Base-by-base conservation (phyloP, 2,329 filamentous ascomycete species). In the Sporothrix euskadiensis region DNA sequence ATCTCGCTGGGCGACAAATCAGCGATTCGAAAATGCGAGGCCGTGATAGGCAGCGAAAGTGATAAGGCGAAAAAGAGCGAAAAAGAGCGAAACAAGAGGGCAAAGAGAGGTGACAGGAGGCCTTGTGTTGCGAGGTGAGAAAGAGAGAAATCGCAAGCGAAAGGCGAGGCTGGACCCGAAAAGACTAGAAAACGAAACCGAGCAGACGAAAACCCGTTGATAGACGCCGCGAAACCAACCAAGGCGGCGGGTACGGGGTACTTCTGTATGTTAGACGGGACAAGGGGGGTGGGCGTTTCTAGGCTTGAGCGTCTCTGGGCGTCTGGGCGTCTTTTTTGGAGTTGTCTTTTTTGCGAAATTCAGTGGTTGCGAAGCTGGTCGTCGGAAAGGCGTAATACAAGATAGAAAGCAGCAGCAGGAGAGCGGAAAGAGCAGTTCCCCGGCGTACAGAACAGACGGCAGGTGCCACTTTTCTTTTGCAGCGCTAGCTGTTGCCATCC, bases 171-270 rank as follows among this genome's bases (percentile, higher is more conserved):
- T 5, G 61, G 61, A 3, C 54, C 10, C 57, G 41, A 39, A 22
- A 41, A 26, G 65, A 52, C 19, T 39, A 30, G 49, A 10, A 32
- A 26, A 39, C 44, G 61, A 68, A 56, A 56, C n/a, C 6, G 52
- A 26, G 19, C 35, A 26, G 68, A 41, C 19, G 22, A 19, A n/a
- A 41, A 41, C 10, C 35, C 30, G 65, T 71, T 35, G 69, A 63
- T 71, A 52, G 69, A 59, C 56, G 69, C 69, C 56, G 69, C 52
- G 39, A 70, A 70, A 57, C 35, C 35, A 22, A 49, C 44, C 68
- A 70, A 49, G 44, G 44, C 54, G 41, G 54, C 54, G 69, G 54
- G 56, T 22, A 54, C 44, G 26, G 26, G 26, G 26, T 26, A 19
- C 9, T 12, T 3, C 9, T 44, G 22, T 14, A n/a, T 14, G 52